A percentile compares a stretch with the other conserved stretches of the same genome.
phyloP scores from a whole-genome alignment of 2,329 filamentous ascomycete species.

The Sporothrix schenckii region DNA sequence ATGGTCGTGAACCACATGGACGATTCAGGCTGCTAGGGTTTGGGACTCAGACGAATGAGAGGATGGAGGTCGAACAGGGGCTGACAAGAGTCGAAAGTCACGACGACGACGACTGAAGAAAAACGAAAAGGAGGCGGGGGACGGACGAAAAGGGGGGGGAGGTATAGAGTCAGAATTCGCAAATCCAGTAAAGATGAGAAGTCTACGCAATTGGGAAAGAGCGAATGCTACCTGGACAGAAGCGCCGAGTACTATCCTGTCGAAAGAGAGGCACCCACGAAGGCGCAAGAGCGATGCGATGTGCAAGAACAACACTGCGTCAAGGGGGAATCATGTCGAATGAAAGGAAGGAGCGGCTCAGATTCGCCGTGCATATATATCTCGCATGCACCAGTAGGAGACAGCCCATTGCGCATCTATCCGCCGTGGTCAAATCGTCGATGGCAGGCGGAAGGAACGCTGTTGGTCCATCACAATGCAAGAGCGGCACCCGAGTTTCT shows the following conservation, averaged over 20 bases:
- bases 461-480: not conserved
- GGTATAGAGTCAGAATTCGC: not conserved
- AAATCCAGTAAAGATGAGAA: not conserved
- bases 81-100: conserved; percentile 1
- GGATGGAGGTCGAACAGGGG: conserved; percentile 10
- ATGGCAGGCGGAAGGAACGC: conserved; percentile 7
- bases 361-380: conserved; percentile 11
- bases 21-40: conserved; percentile 19
- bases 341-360: conserved; percentile 7
- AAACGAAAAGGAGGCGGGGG: not conserved
- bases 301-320: not conserved
- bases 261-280: not conserved
- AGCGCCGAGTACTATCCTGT: not conserved
- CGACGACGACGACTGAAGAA: not conserved
- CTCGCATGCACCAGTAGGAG: conserved; percentile 16
- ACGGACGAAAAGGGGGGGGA: not conserved
- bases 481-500: not conserved
- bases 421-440: not conserved
- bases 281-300: conserved; percentile 3
- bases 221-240: not conserved
- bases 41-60: conserved; percentile 3
- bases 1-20: conserved; percentile 14
- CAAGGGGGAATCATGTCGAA: not conserved
- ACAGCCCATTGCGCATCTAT: not conserved
- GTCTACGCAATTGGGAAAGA: not conserved